Evolutionary conservation across 1,284 basidiomycete genomes (phyloP), one percentile per base, ranked within the genome.

Genomic region (Moesziomyces globuligerus): DNA sequence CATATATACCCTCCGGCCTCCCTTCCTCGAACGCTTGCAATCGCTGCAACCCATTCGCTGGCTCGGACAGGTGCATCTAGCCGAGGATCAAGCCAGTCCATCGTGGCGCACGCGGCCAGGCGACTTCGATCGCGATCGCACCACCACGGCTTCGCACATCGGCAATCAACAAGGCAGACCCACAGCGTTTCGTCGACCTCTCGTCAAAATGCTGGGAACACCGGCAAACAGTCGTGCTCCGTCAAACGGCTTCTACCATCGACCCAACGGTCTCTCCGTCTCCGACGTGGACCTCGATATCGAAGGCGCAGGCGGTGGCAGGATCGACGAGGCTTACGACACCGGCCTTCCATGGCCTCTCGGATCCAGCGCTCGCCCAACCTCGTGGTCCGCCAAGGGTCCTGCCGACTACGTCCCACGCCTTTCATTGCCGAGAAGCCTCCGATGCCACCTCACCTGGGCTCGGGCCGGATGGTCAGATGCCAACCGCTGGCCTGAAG

Each of bases 281-380:
- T 58, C 73, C 18, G 78, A 77, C 18, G 66, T 79, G 15, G 79
- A 81, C 43, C 67, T 81, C 54, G 78, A 81, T 45, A 76, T 80
- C 26, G 79, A 81, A 56, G 76, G 75, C 13, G 72, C 77, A 29
- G 68, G 76, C 4, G 67, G 57, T 26, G 53, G 67, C 15, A 52
- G 70, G 38, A 62, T 80, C n/a, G 75, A 77, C 26, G 79, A 79
- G 41, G 41, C 73, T 15, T 81, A 81, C 56, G 76, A 80, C 43
- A 52, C 66, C 1, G 78, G 76, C 17, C 67, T 76, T 11, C 50
- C 67, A 8, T 69, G 67, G 55, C 58, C 69, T 8, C 49, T 72
- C 11, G 56, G 52, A n/a, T 57, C 45, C 15, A 60, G 43, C 41
- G 47, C 48, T 4, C 45, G 56, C 13, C 42, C 54, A 1, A 53